Conservation (phyloP, 2,329 filamentous ascomycete genomes). For the Phialophora tarda region DNA sequence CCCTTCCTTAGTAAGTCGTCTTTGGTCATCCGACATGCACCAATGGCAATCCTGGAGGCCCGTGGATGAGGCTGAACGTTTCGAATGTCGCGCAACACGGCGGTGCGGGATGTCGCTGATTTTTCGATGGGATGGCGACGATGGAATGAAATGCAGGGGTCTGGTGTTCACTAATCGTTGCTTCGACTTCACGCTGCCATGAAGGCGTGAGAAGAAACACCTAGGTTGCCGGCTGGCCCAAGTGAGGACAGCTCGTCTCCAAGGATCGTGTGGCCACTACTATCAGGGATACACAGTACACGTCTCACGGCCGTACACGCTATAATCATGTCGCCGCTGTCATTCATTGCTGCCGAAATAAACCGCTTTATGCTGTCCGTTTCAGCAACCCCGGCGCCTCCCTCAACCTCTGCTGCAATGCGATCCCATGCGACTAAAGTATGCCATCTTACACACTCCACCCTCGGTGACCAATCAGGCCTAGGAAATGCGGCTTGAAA, state of each 20-base stretch:
- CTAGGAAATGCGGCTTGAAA: conserved; percentile 1
- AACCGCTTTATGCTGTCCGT: neutral
- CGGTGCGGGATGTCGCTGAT: too few relatives aligned
- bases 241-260: neutral
- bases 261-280: neutral
- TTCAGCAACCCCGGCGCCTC: neutral
- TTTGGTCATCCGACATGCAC: too few relatives aligned
- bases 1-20: too few relatives aligned
- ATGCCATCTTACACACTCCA: conserved; percentile 1
- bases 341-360: neutral
- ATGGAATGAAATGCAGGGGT: neutral
- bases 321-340: neutral
- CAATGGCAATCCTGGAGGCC: too few relatives aligned
- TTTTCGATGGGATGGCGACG: too few relatives aligned
- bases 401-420: neutral
- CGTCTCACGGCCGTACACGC: neutral
- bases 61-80: neutral
- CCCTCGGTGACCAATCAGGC: neutral
- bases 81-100: neutral
- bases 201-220: too few relatives aligned
- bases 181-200: neutral
- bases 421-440: neutral
- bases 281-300: neutral
- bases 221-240: too few relatives aligned
- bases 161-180: neutral